phyloP scores from a whole-genome alignment of 164 flowering plant species.

The Protea cynaroides region DNA sequence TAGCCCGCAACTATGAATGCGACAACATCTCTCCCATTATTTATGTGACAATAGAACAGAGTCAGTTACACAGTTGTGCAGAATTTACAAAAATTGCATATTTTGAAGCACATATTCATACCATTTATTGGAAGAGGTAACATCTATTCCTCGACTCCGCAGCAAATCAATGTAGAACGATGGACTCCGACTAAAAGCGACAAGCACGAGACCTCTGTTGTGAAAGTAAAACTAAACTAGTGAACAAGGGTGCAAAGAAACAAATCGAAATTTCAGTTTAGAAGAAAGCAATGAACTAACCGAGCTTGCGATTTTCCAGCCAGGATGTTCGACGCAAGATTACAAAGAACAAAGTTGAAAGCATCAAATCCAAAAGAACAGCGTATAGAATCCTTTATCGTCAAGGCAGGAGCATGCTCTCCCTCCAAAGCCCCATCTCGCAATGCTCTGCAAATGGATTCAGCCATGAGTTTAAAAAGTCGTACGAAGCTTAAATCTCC shows the following conservation, averaged over 20 bases:
- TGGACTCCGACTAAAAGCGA: slow-evolving; percentile 60
- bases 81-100: not conserved
- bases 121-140: slow-evolving; percentile 38
- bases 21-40: not conserved
- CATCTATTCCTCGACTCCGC: slow-evolving; percentile 43
- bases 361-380: slow-evolving; percentile 50
- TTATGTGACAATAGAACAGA: not conserved
- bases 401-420: slow-evolving; percentile 81
- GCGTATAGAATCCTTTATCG: slow-evolving; percentile 56
- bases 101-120: slow-evolving; percentile 6
- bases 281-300: slow-evolving; percentile 24
- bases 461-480: slow-evolving; percentile 50
- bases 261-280: not conserved
- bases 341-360: slow-evolving; percentile 51
- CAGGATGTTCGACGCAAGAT: slow-evolving; percentile 42
- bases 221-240: not conserved
- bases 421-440: slow-evolving; percentile 81
- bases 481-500: not conserved
- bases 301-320: slow-evolving; percentile 65
- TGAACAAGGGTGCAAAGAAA: not conserved
- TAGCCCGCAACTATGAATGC: not conserved
- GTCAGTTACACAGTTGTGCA: not conserved
- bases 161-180: slow-evolving; percentile 51
- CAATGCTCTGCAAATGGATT: slow-evolving; percentile 59
- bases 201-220: slow-evolving; percentile 68